Conservation (phyloP, 768 basidiomycete species). For the Paxillus ammoniavirescens region DNA sequence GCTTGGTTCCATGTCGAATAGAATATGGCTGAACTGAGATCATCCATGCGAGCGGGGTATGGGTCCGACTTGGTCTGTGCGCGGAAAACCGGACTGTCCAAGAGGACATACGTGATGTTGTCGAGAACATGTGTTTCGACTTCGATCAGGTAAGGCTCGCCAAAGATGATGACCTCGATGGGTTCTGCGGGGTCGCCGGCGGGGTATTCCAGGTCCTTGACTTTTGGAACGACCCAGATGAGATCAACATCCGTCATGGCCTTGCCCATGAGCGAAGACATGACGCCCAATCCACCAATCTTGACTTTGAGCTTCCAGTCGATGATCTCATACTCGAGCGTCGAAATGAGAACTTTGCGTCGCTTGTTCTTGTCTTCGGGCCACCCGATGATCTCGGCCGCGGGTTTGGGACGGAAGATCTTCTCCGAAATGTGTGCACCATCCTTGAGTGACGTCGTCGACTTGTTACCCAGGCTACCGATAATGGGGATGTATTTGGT, state of each 20-base stretch:
- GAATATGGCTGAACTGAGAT: constrained; percentile 93
- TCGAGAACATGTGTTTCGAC: constrained; percentile 91
- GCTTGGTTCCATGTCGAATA: constrained; percentile 99
- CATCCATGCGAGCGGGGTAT: constrained; percentile 96
- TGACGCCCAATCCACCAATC: constrained; percentile 96
- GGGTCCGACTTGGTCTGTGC: constrained; percentile 96
- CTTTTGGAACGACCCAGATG: constrained; percentile 92
- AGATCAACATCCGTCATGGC: constrained; percentile 97
- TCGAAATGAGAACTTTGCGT: constrained; percentile 87
- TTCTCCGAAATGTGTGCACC: constrained; percentile 64
- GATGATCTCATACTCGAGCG: constrained; percentile 93
- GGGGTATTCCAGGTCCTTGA: constrained; percentile 92
- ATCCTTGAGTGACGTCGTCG: constrained; percentile 71
- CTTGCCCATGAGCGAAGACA: constrained; percentile 97
- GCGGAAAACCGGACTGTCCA: constrained; percentile 95
- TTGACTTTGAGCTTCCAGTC: constrained; percentile 99
- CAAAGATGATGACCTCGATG: constrained; percentile 95
- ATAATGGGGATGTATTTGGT: constrained; percentile 90
- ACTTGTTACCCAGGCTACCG: constrained; percentile 60
- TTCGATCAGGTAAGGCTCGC: constrained; percentile 93
- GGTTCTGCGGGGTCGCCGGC: constrained; percentile 89
- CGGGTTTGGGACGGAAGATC: constrained; percentile 59
- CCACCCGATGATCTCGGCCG: constrained; percentile 88
- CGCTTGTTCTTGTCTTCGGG: constrained; percentile 91
- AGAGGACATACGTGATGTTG: constrained; percentile 93